Base-by-base conservation (phyloP, 2,329 filamentous ascomycete species). In the Fusarium pseudocircinatum region DNA sequence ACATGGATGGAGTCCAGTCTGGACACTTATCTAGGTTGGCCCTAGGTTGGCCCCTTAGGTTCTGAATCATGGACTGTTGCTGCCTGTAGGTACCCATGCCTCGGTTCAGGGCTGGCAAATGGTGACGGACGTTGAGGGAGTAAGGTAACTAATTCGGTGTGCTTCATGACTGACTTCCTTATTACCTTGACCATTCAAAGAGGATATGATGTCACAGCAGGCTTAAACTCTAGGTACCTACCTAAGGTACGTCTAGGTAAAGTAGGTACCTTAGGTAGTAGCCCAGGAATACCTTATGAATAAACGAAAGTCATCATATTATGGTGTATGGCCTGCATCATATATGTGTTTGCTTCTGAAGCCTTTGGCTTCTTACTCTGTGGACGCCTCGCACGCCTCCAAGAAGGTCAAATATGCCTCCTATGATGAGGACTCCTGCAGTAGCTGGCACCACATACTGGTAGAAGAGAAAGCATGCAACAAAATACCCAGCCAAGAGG, bases 401-500 rank as follows among this genome's bases (percentile, higher is more conserved):
- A 40, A 50, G 11, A 26, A 69, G 37, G 16, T 69, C 34, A 42
- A 69, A n/a, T 15, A 57, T 22, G 46, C 42, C 49, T 16, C 39
- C 28, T 13, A 66, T 24, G 12, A 61, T 30, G 5, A 61, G 20
- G 20, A 65, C n/a, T 20, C 49, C 60, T 32, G 53, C 39, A 34
- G 58, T 26, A 39, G 30, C 54, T 54, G 66, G 60, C 26, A 66
- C 60, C 30, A 54, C 54, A 39, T 36, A 60, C 28, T 70, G 42
- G 20, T 66, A 66, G 26, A 66, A 52, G 32, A 70, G 50, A 46
- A 66, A 54, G 34, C 44, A 50, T n/a, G 34, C 12, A 34, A 56
- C 67, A 20, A 60, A 46, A 20, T 52, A 37, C 7, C 42, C 67
- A 12, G 39, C 47, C 28, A 40, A 24, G 20, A 70, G 46, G 15